phyloP scores from a whole-genome alignment of 2,329 filamentous ascomycete species.

The Teratosphaeriaceae sp. region DNA sequence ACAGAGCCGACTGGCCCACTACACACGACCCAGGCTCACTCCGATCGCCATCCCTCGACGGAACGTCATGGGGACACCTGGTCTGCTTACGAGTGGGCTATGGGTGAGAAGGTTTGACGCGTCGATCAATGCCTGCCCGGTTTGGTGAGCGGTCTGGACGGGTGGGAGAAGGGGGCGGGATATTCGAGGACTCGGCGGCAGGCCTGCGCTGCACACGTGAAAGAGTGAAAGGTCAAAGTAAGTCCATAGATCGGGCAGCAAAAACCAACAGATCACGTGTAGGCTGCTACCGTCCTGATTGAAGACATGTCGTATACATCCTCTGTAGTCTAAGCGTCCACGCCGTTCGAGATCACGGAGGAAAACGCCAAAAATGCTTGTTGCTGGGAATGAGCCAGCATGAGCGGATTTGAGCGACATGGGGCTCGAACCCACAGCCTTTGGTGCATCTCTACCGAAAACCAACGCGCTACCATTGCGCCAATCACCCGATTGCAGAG shows the following conservation, averaged over 20 bases:
- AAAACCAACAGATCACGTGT: no score
- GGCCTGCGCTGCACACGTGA: no score
- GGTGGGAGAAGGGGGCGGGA: no score
- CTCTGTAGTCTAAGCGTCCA: no score
- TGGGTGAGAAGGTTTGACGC: constrained; percentile 3
- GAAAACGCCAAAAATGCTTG: neutral
- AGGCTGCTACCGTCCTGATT: no score
- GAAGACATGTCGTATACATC: no score
- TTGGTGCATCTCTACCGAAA: constrained; percentile 5
- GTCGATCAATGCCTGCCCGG: no score
- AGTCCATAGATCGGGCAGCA: no score
- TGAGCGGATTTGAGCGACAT: constrained; percentile 1
- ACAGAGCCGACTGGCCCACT: neutral
- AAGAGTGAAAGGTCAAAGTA: no score
- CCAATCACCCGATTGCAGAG: constrained; percentile 5
- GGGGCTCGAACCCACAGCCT: constrained; percentile 5
- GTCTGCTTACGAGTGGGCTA: constrained; percentile 5
- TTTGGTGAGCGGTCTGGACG: no score
- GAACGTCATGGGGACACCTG: neutral
- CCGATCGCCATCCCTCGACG: constrained; percentile 6
- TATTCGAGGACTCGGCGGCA: no score
- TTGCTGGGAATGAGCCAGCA: neutral
- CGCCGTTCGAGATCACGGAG: neutral
- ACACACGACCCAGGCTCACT: neutral
- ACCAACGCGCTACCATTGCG: constrained; percentile 7